phyloP scores from a whole-genome alignment of 1,284 basidiomycete genomes.

The Cryptococcus hybrid region DNA sequence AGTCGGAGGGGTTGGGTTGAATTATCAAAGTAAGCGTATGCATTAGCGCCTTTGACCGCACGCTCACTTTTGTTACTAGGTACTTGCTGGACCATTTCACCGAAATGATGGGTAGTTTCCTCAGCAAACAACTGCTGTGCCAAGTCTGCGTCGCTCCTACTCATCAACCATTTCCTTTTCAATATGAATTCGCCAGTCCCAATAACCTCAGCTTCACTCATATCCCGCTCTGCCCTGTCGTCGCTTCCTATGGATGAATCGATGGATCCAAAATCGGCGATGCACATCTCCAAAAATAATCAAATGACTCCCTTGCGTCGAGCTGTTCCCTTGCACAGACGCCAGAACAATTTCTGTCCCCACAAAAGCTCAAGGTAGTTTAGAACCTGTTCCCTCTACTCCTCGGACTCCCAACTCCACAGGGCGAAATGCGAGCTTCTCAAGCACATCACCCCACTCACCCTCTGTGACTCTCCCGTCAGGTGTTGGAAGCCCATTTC shows the following conservation, averaged over 20 bases:
- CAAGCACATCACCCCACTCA: neutral
- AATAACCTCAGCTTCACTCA: too few relatives aligned
- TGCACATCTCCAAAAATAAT: too few relatives aligned
- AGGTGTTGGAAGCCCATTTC: conserved; percentile 23
- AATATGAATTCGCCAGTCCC: neutral
- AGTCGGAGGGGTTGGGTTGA: conserved; percentile 94
- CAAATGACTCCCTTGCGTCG: too few relatives aligned
- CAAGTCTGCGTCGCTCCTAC: neutral
- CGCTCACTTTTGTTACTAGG: conserved; percentile 50
- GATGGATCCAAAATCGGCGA: too few relatives aligned
- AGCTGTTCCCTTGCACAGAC: too few relatives aligned
- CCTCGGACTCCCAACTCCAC: conserved; percentile 2
- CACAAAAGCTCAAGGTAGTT: too few relatives aligned
- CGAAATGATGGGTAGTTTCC: conserved; percentile 60
- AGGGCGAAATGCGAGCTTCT: neutral
- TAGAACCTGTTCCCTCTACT: neutral
- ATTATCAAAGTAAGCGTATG: conserved; percentile 67
- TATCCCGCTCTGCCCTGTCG: too few relatives aligned
- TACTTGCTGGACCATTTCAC: conserved; percentile 84
- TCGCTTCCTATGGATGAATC: too few relatives aligned
- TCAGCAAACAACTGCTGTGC: conserved; percentile 7
- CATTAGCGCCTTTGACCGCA: conserved; percentile 5
- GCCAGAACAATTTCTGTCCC: too few relatives aligned
- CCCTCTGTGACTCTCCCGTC: neutral
- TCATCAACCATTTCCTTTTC: neutral